Evolutionary conservation across 495 filamentous ascomycete species (phyloP).

Genomic region (Glarea lozoyensis): DNA sequence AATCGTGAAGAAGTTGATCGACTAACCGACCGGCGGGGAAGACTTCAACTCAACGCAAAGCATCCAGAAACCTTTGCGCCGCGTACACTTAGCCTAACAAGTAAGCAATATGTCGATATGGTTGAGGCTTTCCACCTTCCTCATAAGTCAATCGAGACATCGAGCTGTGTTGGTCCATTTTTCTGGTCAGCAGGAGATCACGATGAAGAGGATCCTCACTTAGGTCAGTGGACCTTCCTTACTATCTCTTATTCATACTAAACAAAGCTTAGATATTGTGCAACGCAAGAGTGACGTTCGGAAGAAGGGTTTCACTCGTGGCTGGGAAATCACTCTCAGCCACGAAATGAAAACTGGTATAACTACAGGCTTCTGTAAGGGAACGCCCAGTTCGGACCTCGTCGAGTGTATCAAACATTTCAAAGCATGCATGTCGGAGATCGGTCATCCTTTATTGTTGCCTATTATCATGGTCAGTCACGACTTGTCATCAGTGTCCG

Average conservation of each 20-base stretch:
- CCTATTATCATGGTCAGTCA: conserved; percentile 43
- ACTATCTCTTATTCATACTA: no score
- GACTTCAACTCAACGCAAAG: conserved; percentile 40
- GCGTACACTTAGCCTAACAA: conserved; percentile 32
- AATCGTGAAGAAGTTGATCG: no score
- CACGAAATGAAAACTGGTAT: conserved; percentile 40
- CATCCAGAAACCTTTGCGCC: conserved; percentile 43
- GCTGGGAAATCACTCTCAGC: conserved; percentile 50
- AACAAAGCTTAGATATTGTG: conserved; percentile 36
- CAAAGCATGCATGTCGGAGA: conserved; percentile 30
- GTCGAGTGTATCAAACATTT: conserved; percentile 34
- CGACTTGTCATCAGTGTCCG: conserved; percentile 36
- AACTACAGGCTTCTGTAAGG: conserved; percentile 46
- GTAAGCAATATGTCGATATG: conserved; percentile 32
- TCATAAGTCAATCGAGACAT: conserved; percentile 40
- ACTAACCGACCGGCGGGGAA: conserved; percentile 20
- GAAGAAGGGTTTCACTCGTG: conserved; percentile 45
- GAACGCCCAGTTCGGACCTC: conserved; percentile 41
- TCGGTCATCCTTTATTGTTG: conserved; percentile 43
- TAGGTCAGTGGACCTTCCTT: conserved; percentile 27
- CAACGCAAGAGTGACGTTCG: conserved; percentile 48
- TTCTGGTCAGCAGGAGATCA: conserved; percentile 46
- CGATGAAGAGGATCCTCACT: conserved; percentile 38
- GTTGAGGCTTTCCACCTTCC: conserved; percentile 35
- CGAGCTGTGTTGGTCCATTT: conserved; percentile 43